phyloP scores from a whole-genome alignment of 1,284 basidiomycete genomes.

The Anthracocystis walkeri region DNA sequence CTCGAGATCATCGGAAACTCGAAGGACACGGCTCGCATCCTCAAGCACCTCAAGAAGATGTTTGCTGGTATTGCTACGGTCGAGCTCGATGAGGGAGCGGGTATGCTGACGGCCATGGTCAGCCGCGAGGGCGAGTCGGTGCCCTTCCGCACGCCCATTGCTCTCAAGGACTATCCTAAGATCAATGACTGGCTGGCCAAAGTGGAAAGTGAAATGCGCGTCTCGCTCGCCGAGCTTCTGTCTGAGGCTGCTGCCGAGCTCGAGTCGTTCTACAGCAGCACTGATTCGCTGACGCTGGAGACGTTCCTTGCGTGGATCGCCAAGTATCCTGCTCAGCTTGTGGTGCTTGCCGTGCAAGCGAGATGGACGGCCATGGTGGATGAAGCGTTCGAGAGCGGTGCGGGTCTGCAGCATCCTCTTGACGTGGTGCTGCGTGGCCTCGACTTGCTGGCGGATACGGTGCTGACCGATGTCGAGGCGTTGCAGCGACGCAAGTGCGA shows the following conservation, averaged over 20 bases:
- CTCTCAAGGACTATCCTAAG: conserved; percentile 91
- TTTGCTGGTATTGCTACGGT: conserved; percentile 96
- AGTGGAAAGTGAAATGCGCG: conserved; percentile 93
- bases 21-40: conserved; percentile 95
- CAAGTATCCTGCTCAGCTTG: conserved; percentile 92
- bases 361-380: conserved; percentile 93
- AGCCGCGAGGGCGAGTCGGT: conserved; percentile 90
- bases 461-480: conserved; percentile 86
- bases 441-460: conserved; percentile 93
- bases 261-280: conserved; percentile 81
- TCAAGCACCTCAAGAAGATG: conserved; percentile 99
- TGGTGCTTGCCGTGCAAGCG: conserved; percentile 92
- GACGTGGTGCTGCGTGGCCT: conserved; percentile 84
- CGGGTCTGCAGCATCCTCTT: conserved; percentile 77
- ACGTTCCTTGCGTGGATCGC: conserved; percentile 90
- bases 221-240: conserved; percentile 86
- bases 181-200: conserved; percentile 98
- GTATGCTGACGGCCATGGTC: conserved; percentile 53
- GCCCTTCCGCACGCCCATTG: conserved; percentile 82
- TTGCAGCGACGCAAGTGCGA: conserved; percentile 96
- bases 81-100: conserved; percentile 78
- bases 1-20: conserved; percentile 99
- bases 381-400: conserved; percentile 75
- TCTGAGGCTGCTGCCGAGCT: conserved; percentile 83
- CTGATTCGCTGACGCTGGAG: conserved; percentile 72